A percentile compares a stretch with the other conserved stretches of the same genome.
These are phyloP conservation scores for Yamadazyma sp. DNA, from an alignment of 805 yeast species.

Conservation along the genomic window DNA sequence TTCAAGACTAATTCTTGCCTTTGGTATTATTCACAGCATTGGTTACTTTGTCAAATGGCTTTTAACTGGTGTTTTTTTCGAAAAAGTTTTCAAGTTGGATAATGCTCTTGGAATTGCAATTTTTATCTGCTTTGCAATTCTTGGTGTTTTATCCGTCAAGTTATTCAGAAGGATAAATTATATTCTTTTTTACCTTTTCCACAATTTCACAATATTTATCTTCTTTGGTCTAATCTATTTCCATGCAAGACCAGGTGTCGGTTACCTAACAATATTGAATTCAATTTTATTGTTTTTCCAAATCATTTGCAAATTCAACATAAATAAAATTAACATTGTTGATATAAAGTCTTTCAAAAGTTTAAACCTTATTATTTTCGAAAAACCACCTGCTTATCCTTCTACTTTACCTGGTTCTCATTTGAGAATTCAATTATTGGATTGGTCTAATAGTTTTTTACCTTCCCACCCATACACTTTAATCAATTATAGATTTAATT, in stretches of 20 bases:
- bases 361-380: slow-evolving; percentile 5
- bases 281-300: slow-evolving; percentile 32
- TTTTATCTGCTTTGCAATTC: slow-evolving; percentile 28
- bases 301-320: slow-evolving; percentile 27
- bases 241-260: slow-evolving; percentile 74
- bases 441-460: slow-evolving; percentile 2
- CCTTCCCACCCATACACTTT: slow-evolving; percentile 15
- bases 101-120: slow-evolving; percentile 56
- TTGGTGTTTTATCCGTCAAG: slow-evolving; percentile 46
- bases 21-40: slow-evolving; percentile 48
- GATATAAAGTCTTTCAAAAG: slow-evolving; percentile 5
- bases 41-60: slow-evolving; percentile 54
- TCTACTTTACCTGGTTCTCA: slow-evolving; percentile 11
- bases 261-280: slow-evolving; percentile 14
- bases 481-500: slow-evolving; percentile 8
- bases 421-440: slow-evolving; percentile 3
- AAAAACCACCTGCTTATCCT: slow-evolving; percentile 10
- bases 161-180: slow-evolving; percentile 51
- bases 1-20: slow-evolving; percentile 51
- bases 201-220: slow-evolving; percentile 48
- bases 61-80: slow-evolving; percentile 25
- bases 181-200: slow-evolving; percentile 52
- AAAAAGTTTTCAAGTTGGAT: slow-evolving; percentile 29
- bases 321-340: not conserved
- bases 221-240: slow-evolving; percentile 44